Conservation (phyloP, 768 basidiomycete species). For the Auriscalpium orientale region DNA sequence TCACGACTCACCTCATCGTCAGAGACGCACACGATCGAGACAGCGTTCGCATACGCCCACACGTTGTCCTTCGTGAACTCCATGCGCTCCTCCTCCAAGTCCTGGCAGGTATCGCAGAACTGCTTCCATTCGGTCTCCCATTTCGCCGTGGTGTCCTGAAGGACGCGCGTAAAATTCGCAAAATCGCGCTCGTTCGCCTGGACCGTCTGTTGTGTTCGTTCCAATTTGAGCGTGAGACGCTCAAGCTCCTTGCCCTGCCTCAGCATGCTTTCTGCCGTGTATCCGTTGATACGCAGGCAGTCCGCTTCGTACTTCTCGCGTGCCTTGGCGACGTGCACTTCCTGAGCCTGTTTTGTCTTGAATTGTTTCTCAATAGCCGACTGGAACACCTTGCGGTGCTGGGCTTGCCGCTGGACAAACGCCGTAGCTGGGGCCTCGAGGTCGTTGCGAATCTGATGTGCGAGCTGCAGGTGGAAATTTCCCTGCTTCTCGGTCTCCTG, state of each 20-base stretch:
- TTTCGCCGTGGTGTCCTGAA: slow-evolving; percentile 70
- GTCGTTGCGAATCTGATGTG: slow-evolving; percentile 66
- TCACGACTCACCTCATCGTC: slow-evolving; percentile 77
- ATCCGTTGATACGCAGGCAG: slow-evolving; percentile 88
- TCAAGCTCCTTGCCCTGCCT: slow-evolving; percentile 93
- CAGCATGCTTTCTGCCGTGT: slow-evolving; percentile 84
- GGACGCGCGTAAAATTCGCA: slow-evolving; percentile 71
- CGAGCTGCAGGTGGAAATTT: slow-evolving; percentile 61
- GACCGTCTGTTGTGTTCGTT: slow-evolving; percentile 84
- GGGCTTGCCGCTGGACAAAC: slow-evolving; percentile 57
- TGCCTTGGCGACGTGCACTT: slow-evolving; percentile 79
- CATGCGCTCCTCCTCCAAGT: slow-evolving; percentile 90
- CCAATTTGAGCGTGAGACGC: slow-evolving; percentile 79
- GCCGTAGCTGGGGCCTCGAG: slow-evolving; percentile 59
- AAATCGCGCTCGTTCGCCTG: slow-evolving; percentile 90
- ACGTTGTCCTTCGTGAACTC: slow-evolving; percentile 93
- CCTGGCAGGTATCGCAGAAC: slow-evolving; percentile 93
- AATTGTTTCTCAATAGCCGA: slow-evolving; percentile 80
- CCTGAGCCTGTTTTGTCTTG: slow-evolving; percentile 83
- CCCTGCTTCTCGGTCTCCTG: slow-evolving; percentile 82
- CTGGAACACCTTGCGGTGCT: slow-evolving; percentile 70
- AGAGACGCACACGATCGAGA: slow-evolving; percentile 91
- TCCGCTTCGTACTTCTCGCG: slow-evolving; percentile 91
- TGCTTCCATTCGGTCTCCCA: slow-evolving; percentile 95
- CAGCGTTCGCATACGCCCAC: slow-evolving; percentile 93